These are phyloP conservation scores for Hansenula sp. DNA, from an alignment of 1,139 yeast species.

Conservation along the genomic window DNA sequence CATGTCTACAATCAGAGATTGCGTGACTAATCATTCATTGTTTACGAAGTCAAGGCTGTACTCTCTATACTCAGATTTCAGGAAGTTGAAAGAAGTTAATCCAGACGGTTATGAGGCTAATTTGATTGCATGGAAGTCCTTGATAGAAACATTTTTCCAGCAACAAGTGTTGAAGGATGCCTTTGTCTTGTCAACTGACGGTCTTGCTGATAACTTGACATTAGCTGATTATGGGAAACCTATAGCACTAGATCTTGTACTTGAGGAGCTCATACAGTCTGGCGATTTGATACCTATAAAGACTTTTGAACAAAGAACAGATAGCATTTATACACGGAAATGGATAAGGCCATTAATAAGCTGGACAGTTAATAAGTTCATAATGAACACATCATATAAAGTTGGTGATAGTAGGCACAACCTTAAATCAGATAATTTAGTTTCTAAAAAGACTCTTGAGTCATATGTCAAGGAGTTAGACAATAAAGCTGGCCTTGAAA, in stretches of 20 bases:
- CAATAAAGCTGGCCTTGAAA: conserved; percentile 1
- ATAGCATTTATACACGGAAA: conserved; percentile 15
- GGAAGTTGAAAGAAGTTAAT: conserved; percentile 44
- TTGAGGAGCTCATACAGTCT: conserved; percentile 27
- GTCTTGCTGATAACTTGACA: conserved; percentile 23
- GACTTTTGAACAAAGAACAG: conserved; percentile 16
- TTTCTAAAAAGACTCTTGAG: conserved; percentile 15
- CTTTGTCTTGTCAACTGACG: conserved; percentile 22
- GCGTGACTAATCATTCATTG: conserved; percentile 16
- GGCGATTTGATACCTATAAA: conserved; percentile 25
- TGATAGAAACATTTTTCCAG: conserved; percentile 25
- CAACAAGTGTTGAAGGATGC: conserved; percentile 16
- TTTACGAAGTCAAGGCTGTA: conserved; percentile 48
- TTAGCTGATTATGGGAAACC: conserved; percentile 30
- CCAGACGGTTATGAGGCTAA: conserved; percentile 72
- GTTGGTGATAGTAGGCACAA: conserved; percentile 11
- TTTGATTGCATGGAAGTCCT: conserved; percentile 50
- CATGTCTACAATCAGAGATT: conserved; percentile 14
- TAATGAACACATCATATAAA: conserved; percentile 21
- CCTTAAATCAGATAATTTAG: conserved; percentile 14
- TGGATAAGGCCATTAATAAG: conserved; percentile 21
- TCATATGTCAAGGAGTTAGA: conserved; percentile 6
- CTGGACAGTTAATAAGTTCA: conserved; percentile 21
- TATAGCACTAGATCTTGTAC: conserved; percentile 29
- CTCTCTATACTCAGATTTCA: conserved; percentile 62